Percentiles rank a stretch among this genome's conserved stretches.
Evolutionary conservation across 495 filamentous ascomycete species (phyloP).

Genomic region (Aspergillus cristatus): DNA sequence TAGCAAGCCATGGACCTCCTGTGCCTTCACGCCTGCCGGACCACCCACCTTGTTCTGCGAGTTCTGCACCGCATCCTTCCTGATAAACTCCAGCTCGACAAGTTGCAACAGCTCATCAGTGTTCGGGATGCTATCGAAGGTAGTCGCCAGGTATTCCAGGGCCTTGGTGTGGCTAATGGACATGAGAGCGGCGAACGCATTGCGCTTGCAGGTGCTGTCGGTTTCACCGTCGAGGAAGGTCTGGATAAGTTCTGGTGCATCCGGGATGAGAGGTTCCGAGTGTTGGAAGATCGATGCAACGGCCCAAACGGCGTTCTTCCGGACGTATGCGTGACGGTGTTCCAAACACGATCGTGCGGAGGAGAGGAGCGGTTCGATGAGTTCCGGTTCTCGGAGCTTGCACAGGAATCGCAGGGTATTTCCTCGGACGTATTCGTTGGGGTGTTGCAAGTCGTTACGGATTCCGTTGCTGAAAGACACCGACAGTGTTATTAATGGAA

Average conservation of each 20-base stretch:
- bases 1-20: constrained; percentile 11
- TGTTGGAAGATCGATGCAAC: constrained; percentile 88
- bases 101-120: constrained; percentile 90
- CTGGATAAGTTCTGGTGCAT: constrained; percentile 87
- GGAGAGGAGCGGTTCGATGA: constrained; percentile 90
- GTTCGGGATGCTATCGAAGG: constrained; percentile 89
- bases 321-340: constrained; percentile 93
- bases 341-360: constrained; percentile 87
- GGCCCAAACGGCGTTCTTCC: constrained; percentile 95
- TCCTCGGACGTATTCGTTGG: constrained; percentile 96
- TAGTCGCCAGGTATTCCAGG: constrained; percentile 77
- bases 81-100: constrained; percentile 90
- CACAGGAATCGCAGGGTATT: constrained; percentile 94
- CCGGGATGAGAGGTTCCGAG: constrained; percentile 85
- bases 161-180: constrained; percentile 91
- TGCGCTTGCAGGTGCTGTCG: constrained; percentile 94
- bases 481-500: neutral
- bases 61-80: constrained; percentile 95
- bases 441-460: constrained; percentile 90
- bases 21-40: neutral
- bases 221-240: constrained; percentile 86
- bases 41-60: constrained; percentile 73
- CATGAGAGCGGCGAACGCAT: constrained; percentile 87
- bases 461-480: constrained; percentile 73
- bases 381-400: constrained; percentile 92